Evolutionary conservation across 1,284 basidiomycete genomes (phyloP), one percentile per base, ranked within the genome.

Genomic region (Austroboletus novae-zelandiae): DNA sequence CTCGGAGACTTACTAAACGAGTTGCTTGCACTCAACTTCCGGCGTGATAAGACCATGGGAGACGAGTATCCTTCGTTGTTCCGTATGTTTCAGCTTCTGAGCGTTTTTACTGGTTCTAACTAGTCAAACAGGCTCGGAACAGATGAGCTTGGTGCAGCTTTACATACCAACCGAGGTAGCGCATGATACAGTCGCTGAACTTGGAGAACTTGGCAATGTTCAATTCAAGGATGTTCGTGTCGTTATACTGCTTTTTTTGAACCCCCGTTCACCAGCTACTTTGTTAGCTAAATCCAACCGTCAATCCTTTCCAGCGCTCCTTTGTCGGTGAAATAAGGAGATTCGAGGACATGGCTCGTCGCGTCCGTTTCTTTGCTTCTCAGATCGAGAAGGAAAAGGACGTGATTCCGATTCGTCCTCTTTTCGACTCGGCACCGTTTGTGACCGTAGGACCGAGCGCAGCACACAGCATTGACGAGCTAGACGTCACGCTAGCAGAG

Each of bases 291-390:
- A 98, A 99, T 71, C 92, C 95, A 15, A 84, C 85, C 53, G 85
- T 98, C 58, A 98, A 96, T 68, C 90, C 96, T 20, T 99, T 99
- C 77, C 97, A 99, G 79, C 92, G 97, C 57, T 94, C 96, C 7
- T 99, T 96, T 68, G 94, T 98, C 53, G 89, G 89, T 41, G 95
- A 98, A 69, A 94, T 99, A 58, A 86, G 96, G 40, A 85, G 92
- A 53, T 83, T 97, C 50, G 94, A 97, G 67, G 95, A 99, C 67
- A 96, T 97, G 89, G 87, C 91, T 25, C 89, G 97, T 56, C 88
- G 94, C 31, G 84, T 97, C 43, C 87, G 94, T 44, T 97, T 98
- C 71, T 95, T 99, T 64, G 73, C 81, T 13, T 76, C 80, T 34
- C 93, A 98, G 66, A 94, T 98, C 61, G 83, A 89, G 55, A 87